Base-by-base conservation (phyloP, 257 asterid genomes). In the Voacanga thouarsii region DNA sequence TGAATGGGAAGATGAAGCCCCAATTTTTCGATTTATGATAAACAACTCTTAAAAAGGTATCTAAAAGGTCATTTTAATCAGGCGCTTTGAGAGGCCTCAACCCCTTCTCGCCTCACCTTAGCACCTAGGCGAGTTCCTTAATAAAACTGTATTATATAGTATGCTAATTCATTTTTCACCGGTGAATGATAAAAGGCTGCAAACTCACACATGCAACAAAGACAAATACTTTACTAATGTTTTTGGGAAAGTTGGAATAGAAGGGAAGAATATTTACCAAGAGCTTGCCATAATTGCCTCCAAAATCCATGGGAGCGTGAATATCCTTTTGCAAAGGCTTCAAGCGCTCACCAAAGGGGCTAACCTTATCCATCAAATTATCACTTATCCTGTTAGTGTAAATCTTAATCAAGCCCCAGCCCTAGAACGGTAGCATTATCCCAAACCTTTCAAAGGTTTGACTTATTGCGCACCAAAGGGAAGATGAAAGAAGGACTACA, bases 361-460 rank as follows among this genome's bases (percentile, higher is more conserved):
- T 92, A 75, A 96, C 93, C 87, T 94, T 96, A 9, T 96, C 99
- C 99, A 92, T 93, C 97, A 96, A 88, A 86, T 96, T 96, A 89
- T 96, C 99, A 71, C 96, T 89, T 98, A 96, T 96, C 63, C 84
- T 88, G 44, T 3, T 18, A 18, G 15, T 43, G 51, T 12, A 39
- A 67, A 67, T 67, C 39, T 9, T 12, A 67, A 39, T 12, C 2
- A n/a, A n/a, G 72, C 37, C 51, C 51, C 26, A 28, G 49, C 23
- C n/a, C 9, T 6, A 14, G 21, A 28, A 37, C 15, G 26, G 71
- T 1, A 19, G 51, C 12, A n/a, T 41, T 19, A 67, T 19, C 30
- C 44, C 41, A 30, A 41, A 16, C 30, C 10, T 7, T 67, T 41
- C 72, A 67, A 67, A 67, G 26, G 72, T 39, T 67, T 39, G 51